A percentile compares a stretch with the other conserved stretches of the same genome.
These are phyloP conservation scores for Ogataea methylovora DNA, from an alignment of 805 yeast genomes.

Conservation along the genomic window DNA sequence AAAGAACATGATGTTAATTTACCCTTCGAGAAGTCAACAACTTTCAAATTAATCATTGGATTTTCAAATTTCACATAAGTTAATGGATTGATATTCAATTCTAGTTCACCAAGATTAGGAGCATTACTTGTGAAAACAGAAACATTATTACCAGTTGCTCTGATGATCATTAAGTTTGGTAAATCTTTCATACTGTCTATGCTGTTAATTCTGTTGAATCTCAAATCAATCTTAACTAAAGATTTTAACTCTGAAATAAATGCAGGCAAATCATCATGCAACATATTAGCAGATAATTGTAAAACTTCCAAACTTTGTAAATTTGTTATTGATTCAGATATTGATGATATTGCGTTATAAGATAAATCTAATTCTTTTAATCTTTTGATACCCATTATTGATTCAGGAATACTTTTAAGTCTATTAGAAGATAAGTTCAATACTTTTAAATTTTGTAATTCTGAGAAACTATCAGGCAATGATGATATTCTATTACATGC, in stretches of 20 bases:
- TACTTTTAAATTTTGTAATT: constrained; percentile 43
- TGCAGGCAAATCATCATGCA: constrained; percentile 44
- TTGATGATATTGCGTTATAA: constrained; percentile 56
- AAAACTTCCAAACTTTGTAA: constrained; percentile 58
- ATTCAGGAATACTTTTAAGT: constrained; percentile 55
- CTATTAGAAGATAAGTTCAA: constrained; percentile 78
- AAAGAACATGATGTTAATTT: constrained; percentile 72
- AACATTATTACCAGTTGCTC: constrained; percentile 68
- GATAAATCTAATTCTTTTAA: constrained; percentile 71
- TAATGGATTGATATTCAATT: constrained; percentile 77
- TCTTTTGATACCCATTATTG: constrained; percentile 50
- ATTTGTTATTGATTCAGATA: constrained; percentile 58
- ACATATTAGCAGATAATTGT: constrained; percentile 66
- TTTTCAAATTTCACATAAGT: constrained; percentile 55
- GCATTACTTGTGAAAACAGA: constrained; percentile 61
- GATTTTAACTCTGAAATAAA: constrained; percentile 45
- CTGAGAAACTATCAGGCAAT: constrained; percentile 56
- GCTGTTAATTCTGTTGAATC: constrained; percentile 56
- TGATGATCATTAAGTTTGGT: constrained; percentile 61
- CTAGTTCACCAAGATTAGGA: constrained; percentile 56
- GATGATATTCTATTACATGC: constrained; percentile 66
- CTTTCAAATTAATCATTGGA: constrained; percentile 52
- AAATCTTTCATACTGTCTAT: constrained; percentile 49
- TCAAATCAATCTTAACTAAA: constrained; percentile 66
- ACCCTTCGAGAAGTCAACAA: constrained; percentile 74